Evolutionary conservation across 441 rosid genomes (phyloP).

Genomic region (Erodium texanum): DNA sequence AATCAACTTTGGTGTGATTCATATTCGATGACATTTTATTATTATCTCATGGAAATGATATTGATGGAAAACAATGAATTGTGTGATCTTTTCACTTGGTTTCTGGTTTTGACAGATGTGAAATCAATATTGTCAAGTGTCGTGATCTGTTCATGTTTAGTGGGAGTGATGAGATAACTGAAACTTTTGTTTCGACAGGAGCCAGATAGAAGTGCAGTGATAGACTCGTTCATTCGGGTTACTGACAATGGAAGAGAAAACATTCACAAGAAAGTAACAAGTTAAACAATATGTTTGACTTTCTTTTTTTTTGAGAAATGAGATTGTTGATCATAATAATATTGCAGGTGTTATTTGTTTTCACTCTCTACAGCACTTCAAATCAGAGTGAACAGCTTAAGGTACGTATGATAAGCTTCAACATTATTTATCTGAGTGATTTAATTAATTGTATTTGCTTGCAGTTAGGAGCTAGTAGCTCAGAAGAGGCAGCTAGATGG

Average conservation of each 20-base stretch:
- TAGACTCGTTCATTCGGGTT: constrained; percentile 65
- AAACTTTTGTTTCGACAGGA: constrained; percentile 36
- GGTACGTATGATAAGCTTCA: constrained; percentile 33
- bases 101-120: no score
- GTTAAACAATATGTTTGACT: no score
- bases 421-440: no score
- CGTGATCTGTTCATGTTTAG: no score
- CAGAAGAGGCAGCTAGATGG: constrained; percentile 96
- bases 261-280: constrained; percentile 64
- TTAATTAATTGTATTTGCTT: no score
- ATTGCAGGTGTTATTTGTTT: constrained; percentile 71
- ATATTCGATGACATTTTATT: no score
- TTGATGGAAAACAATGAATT: no score
- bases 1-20: no score
- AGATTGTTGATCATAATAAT: constrained; percentile 10
- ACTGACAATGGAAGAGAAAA: constrained; percentile 89
- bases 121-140: no score
- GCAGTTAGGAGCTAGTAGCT: constrained; percentile 85
- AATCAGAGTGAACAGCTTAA: constrained; percentile 72
- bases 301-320: constrained; percentile 3
- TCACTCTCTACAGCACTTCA: constrained; percentile 64
- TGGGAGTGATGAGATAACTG: no score
- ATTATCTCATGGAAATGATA: no score
- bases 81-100: no score
- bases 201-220: constrained; percentile 58